phyloP scores from a whole-genome alignment of 768 basidiomycete species.

The Boletellus ananas region DNA sequence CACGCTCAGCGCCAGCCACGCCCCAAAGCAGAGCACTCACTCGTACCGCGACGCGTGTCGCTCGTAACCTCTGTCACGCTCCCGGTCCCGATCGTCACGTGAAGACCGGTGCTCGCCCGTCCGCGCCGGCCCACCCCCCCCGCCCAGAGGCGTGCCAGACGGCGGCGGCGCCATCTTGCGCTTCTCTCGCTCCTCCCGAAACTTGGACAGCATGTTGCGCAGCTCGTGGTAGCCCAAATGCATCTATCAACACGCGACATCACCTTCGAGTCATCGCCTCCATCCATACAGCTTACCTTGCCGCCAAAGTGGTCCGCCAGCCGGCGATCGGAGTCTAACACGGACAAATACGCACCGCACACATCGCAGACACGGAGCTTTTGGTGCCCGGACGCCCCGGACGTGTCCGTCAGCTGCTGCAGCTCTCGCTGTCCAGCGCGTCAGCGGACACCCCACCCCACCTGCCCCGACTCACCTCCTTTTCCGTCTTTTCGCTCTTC shows the following conservation, averaged over 20 bases:
- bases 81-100: slow-evolving; percentile 65
- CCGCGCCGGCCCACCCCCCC: slow-evolving; percentile 38
- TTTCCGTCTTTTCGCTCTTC: slow-evolving; percentile 93
- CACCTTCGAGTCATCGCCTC: slow-evolving; percentile 21
- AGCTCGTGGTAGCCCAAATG: slow-evolving; percentile 98
- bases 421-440: slow-evolving; percentile 67
- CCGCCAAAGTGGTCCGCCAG: slow-evolving; percentile 99
- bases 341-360: slow-evolving; percentile 98
- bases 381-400: slow-evolving; percentile 99
- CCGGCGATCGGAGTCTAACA: slow-evolving; percentile 96
- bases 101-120: slow-evolving; percentile 51
- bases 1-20: slow-evolving; percentile 11
- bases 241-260: slow-evolving; percentile 62
- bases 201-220: slow-evolving; percentile 87
- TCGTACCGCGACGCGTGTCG: slow-evolving; percentile 70
- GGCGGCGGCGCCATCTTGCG: slow-evolving; percentile 58
- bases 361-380: slow-evolving; percentile 99
- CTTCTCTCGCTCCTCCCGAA: slow-evolving; percentile 88
- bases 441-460: slow-evolving; percentile 1
- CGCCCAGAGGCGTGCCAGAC: slow-evolving; percentile 34
- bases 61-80: slow-evolving; percentile 67
- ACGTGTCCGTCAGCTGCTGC: slow-evolving; percentile 94
- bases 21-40: slow-evolving; percentile 42
- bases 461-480: slow-evolving; percentile 58
- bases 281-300: slow-evolving; percentile 60